A percentile compares a stretch with the other conserved stretches of the same genome.
Evolutionary conservation across 2,329 filamentous ascomycete genomes (phyloP).

Genomic region (Cercospora canescens): DNA sequence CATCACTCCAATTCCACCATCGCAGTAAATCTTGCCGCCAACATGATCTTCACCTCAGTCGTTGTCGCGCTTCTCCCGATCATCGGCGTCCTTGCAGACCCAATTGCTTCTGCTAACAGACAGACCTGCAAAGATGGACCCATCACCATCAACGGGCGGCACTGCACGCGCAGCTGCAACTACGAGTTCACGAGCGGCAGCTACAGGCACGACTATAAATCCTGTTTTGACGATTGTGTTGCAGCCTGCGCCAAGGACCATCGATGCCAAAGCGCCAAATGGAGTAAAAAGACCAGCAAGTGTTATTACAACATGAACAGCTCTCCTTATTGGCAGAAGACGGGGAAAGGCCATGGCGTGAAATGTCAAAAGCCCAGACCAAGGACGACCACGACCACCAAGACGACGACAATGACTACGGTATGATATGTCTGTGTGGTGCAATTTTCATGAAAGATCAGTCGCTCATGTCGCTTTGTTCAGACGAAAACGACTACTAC

Average conservation of each 20-base stretch:
- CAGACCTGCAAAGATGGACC: background rate
- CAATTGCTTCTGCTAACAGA: background rate
- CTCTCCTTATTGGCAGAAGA: background rate
- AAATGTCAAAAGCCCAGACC: too few species aligned
- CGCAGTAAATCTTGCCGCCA: background rate
- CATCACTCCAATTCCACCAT: background rate
- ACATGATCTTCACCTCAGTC: background rate
- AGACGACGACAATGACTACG: too few species aligned
- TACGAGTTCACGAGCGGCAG: constrained; percentile 7
- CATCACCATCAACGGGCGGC: background rate
- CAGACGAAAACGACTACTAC: too few species aligned
- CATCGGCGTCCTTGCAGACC: background rate
- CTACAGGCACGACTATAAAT: constrained; percentile 1
- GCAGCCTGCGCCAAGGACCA: background rate
- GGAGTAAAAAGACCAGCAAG: background rate
- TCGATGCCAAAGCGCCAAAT: background rate
- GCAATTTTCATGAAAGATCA: too few species aligned
- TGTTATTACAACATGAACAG: background rate
- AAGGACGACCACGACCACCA: too few species aligned
- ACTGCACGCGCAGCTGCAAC: background rate
- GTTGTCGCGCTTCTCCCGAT: background rate
- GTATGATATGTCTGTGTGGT: too few species aligned
- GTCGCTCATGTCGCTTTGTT: too few species aligned
- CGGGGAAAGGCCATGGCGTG: background rate
- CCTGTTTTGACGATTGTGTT: background rate